Base-by-base conservation (phyloP, 805 yeast species). In the Hanseniaspora taiwanica region DNA sequence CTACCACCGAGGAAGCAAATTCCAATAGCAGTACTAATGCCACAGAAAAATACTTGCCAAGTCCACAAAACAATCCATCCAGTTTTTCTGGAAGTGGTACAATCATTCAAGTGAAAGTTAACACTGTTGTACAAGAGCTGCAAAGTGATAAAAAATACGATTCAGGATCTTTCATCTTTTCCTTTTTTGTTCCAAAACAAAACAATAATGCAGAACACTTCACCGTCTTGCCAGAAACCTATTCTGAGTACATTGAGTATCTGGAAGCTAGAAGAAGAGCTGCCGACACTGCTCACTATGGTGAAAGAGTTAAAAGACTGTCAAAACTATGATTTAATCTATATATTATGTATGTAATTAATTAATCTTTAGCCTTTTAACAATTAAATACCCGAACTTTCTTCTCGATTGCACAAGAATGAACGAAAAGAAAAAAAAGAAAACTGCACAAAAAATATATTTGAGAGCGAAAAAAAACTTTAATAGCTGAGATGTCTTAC, bases 231-330 rank as follows among this genome's bases (percentile, higher is more conserved):
- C 96, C 96, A 3, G 81, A 81, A 56, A 75, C 93, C 1, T 87
- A 87, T 55, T 72, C 78, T 21, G 96, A 87, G 59, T 87, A 86
- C 94, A 85, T 87, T 77, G 81, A 76, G 49, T 87, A 81, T 55
- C 71, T 87, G 14, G 87, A 81, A 53, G 96, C 93, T 21, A 76
- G 94, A 62, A 79, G 96, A 65, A 76, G 93, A 60, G 94, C 94
- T 3, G 69, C 68, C 42, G 93, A 79, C 38, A 83, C 94, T 17
- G 87, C 91, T 21, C 64, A 68, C 37, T 81, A 74, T 55, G 83
- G 68, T 13, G 61, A 59, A 40, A 29, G 9, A 13, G 27, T 16
- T 8, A 29, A 29, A 8, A 29, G 33, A 29, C 18, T 29, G 18
- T n/a, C 33, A 3, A 29, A 29, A 29, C 8, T 29, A 4, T 29